These are phyloP conservation scores for Ceratocystis lukuohia DNA, from an alignment of 2,329 filamentous ascomycete species.

Conservation along the genomic window DNA sequence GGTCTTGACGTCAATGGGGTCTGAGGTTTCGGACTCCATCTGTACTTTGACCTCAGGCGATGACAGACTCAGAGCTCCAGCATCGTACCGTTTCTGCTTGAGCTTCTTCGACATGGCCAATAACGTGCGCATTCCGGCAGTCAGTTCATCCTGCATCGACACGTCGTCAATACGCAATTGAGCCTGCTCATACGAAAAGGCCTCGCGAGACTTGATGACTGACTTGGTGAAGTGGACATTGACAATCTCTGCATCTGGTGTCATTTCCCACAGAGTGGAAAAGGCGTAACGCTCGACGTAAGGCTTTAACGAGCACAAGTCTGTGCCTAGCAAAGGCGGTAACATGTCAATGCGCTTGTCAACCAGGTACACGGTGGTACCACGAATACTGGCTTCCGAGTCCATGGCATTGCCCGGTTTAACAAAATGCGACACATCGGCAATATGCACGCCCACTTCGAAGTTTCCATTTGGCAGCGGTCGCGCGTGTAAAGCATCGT, in stretches of 20 bases:
- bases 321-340: slow-evolving; percentile 87
- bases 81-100: slow-evolving; percentile 89
- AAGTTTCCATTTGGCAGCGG: slow-evolving; percentile 81
- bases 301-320: slow-evolving; percentile 90
- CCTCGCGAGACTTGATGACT: slow-evolving; percentile 89
- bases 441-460: slow-evolving; percentile 95
- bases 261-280: slow-evolving; percentile 79
- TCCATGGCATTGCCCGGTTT: slow-evolving; percentile 97
- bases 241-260: slow-evolving; percentile 71
- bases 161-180: slow-evolving; percentile 85
- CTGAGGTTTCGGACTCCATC: slow-evolving; percentile 74
- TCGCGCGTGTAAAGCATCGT: slow-evolving; percentile 85
- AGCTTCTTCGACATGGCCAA: slow-evolving; percentile 84
- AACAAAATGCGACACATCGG: slow-evolving; percentile 98
- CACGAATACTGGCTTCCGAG: slow-evolving; percentile 79
- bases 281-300: slow-evolving; percentile 92
- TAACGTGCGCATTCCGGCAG: slow-evolving; percentile 73
- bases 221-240: slow-evolving; percentile 88
- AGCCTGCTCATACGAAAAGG: slow-evolving; percentile 94
- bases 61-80: slow-evolving; percentile 84
- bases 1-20: slow-evolving; percentile 90
- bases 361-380: slow-evolving; percentile 92
- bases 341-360: slow-evolving; percentile 99
- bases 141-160: slow-evolving; percentile 78
- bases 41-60: slow-evolving; percentile 97